Evolutionary conservation across 176 grass and related monocot species (phyloP), one percentile per base, ranked within the genome.

Genomic region (Lolium rigidum): DNA sequence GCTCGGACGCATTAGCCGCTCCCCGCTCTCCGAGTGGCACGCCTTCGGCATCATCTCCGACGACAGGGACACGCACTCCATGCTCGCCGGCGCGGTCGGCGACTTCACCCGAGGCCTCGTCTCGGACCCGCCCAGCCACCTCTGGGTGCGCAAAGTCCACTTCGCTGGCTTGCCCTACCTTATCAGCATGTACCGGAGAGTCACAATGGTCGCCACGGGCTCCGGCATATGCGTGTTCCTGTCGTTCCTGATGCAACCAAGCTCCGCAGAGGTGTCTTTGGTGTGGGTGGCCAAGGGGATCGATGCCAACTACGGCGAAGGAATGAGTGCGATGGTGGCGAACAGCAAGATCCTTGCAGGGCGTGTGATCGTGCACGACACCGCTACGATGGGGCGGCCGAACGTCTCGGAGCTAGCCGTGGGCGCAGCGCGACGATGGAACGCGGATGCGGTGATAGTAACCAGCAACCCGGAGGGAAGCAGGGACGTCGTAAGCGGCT

Each of bases 391-490:
- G 49, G 88, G 90, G 20, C 79, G 93, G 28, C 90, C 93, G 17
- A 43, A 95, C 31, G 86, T 95, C 14, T 46, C 80, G 90, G 31
- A 35, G 31, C 31, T 35, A 35, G 31, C 31, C 31, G 31, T 35
- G 2, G 31, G 31, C 31, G 31, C 88, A 16, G 90, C 93, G 5
- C 75, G 52, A 21, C 51, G 82, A 7, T 95, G 93, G 93, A 64
- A 80, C 0, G 88, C 88, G 61, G 90, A 91, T 76, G 88, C 86
- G 64, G 93, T 92, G 52, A 76, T 91, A 57, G 93, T 95, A 68
- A 95, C 93, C 47, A 95, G 90, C 83, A 95, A 95, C 74, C 93
- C 93, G 52, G 84, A 85, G 83, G 88, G 93, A 1, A 95, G 93
- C 67, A 83, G 90, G 56, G 93, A 95, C 37, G 93, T 92, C 4